Conservation (phyloP, 2,329 filamentous ascomycete species). For the Aureobasidium zeae region DNA sequence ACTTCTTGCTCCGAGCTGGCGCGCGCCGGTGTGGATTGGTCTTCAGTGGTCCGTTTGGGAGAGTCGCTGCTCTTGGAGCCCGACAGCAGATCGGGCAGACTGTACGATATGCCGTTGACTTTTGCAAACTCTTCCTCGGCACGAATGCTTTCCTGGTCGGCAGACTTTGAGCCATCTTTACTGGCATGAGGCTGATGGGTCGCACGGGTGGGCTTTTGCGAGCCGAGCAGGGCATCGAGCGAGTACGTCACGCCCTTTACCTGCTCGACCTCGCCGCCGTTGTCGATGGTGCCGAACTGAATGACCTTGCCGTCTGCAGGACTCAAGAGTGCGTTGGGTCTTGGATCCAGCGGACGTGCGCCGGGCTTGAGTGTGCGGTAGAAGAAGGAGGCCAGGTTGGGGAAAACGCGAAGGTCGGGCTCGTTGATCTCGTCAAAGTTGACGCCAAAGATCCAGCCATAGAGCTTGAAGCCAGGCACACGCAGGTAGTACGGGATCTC, state of each 20-base stretch:
- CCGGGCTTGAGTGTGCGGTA: slow-evolving; percentile 91
- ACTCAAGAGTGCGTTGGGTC: slow-evolving; percentile 70
- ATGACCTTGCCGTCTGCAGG: slow-evolving; percentile 86
- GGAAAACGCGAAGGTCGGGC: slow-evolving; percentile 77
- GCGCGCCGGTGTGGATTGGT: slow-evolving; percentile 62
- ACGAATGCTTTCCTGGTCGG: slow-evolving; percentile 56
- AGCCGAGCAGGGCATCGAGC: slow-evolving; percentile 79
- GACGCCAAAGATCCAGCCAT: slow-evolving; percentile 86
- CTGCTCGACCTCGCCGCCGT: slow-evolving; percentile 92
- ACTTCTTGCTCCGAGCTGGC: slow-evolving; percentile 74
- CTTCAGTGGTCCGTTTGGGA: slow-evolving; percentile 34
- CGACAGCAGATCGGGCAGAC: slow-evolving; percentile 76
- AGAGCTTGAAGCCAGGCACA: slow-evolving; percentile 82
- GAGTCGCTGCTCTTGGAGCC: slow-evolving; percentile 37
- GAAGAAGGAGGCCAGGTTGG: slow-evolving; percentile 93
- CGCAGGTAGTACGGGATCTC: slow-evolving; percentile 80
- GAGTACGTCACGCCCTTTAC: slow-evolving; percentile 99
- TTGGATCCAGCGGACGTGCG: slow-evolving; percentile 71
- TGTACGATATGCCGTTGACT: slow-evolving; percentile 93
- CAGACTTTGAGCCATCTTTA: slow-evolving; percentile 26
- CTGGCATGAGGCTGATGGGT: slow-evolving; percentile 34
- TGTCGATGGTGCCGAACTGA: slow-evolving; percentile 84
- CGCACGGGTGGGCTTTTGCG: slow-evolving; percentile 36
- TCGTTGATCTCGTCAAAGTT: slow-evolving; percentile 81
- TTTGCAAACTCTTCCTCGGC: slow-evolving; percentile 87